Percentiles rank a stretch among this genome's conserved stretches.
Conservation (phyloP, 805 yeast genomes). For the Saturnispora ahearnii region DNA sequence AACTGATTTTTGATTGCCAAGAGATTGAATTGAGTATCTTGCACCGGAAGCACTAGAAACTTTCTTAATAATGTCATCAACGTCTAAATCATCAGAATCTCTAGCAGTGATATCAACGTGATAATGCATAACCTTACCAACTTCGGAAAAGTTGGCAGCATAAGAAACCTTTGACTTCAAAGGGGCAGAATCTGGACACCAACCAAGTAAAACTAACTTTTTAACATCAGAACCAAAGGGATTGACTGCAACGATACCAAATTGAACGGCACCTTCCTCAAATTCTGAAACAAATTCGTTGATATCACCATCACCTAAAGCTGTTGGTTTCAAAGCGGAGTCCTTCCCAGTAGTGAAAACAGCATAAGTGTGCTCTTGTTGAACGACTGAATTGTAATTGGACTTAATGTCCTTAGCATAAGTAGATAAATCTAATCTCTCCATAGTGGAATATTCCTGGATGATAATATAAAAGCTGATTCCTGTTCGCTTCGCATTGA, state of each 20-base stretch:
- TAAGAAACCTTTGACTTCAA: slow-evolving; percentile 63
- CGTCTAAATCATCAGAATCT: slow-evolving; percentile 81
- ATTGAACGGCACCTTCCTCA: slow-evolving; percentile 81
- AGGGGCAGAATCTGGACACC: slow-evolving; percentile 97
- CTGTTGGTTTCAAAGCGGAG: slow-evolving; percentile 38
- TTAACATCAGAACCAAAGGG: slow-evolving; percentile 89
- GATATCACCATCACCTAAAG: slow-evolving; percentile 56
- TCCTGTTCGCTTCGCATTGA: background rate
- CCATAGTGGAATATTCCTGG: slow-evolving; percentile 31
- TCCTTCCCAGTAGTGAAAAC: slow-evolving; percentile 67
- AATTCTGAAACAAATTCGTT: slow-evolving; percentile 73
- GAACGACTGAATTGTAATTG: slow-evolving; percentile 69
- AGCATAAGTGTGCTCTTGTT: slow-evolving; percentile 72
- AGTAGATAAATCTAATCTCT: slow-evolving; percentile 50
- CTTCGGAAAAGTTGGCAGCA: slow-evolving; percentile 70
- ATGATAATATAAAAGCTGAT: background rate
- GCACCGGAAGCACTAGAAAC: slow-evolving; percentile 94
- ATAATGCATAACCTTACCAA: slow-evolving; percentile 69
- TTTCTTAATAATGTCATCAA: slow-evolving; percentile 61
- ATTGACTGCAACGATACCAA: slow-evolving; percentile 77
- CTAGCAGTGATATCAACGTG: slow-evolving; percentile 97
- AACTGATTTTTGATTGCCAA: slow-evolving; percentile 16
- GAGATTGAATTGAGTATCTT: slow-evolving; percentile 62
- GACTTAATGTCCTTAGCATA: slow-evolving; percentile 68
- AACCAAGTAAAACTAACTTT: slow-evolving; percentile 78